Evolutionary conservation across 1,284 basidiomycete genomes (phyloP).

Genomic region (Sutorius eximius): DNA sequence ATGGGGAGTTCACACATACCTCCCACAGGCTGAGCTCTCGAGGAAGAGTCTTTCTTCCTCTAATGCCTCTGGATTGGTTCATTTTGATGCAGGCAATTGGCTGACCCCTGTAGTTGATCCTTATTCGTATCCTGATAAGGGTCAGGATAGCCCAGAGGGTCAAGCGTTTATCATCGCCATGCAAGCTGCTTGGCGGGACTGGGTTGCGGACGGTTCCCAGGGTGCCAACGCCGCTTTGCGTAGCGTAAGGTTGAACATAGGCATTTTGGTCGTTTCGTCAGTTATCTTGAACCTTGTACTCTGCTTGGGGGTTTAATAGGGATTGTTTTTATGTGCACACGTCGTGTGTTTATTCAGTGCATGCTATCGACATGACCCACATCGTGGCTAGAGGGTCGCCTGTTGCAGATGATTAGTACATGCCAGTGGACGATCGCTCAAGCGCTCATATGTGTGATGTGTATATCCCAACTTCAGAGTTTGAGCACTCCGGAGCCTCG

Average conservation of each 20-base stretch:
- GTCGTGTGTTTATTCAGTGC: neutral
- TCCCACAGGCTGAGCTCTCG: slow-evolving; percentile 59
- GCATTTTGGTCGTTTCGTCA: neutral
- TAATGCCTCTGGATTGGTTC: slow-evolving; percentile 14
- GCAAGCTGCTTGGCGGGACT: slow-evolving; percentile 72
- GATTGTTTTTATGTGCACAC: neutral
- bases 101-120: slow-evolving; percentile 75
- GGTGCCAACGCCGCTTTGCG: slow-evolving; percentile 40
- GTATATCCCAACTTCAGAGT: too few species aligned
- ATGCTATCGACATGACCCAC: neutral
- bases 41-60: slow-evolving; percentile 49
- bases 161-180: slow-evolving; percentile 75
- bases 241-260: neutral
- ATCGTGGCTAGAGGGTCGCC: neutral
- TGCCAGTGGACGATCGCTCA: neutral
- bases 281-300: neutral
- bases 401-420: neutral
- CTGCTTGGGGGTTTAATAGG: neutral
- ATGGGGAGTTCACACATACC: slow-evolving; percentile 46
- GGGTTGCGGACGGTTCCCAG: slow-evolving; percentile 52
- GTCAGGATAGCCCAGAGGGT: slow-evolving; percentile 52
- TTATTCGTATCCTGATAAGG: slow-evolving; percentile 48
- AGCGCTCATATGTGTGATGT: too few species aligned
- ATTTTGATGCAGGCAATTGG: slow-evolving; percentile 57
- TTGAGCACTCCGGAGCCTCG: too few species aligned